Percentiles rank a stretch among this genome's conserved stretches.
phyloP scores from a whole-genome alignment of 2,329 filamentous ascomycete species.

The Verticillium longisporum region DNA sequence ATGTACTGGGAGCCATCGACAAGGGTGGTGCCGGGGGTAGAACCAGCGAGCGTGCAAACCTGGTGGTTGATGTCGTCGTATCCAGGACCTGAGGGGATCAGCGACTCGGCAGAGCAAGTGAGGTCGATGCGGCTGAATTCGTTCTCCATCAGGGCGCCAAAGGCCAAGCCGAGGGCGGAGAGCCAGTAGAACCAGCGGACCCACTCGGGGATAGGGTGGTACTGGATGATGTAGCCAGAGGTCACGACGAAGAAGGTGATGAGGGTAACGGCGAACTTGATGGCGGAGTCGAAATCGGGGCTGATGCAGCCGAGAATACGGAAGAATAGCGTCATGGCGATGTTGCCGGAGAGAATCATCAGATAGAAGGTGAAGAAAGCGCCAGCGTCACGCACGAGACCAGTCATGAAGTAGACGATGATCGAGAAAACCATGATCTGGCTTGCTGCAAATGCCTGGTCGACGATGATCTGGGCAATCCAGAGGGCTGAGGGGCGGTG shows the following conservation, averaged over 20 bases:
- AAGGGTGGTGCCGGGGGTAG: constrained; percentile 52
- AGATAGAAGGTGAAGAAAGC: constrained; percentile 75
- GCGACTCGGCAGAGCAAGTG: constrained; percentile 58
- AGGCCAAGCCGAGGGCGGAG: constrained; percentile 67
- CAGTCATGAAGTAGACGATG: constrained; percentile 75
- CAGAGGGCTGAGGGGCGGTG: constrained; percentile 76
- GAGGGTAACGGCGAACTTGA: constrained; percentile 72
- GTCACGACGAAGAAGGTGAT: constrained; percentile 80
- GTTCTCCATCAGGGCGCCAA: constrained; percentile 77
- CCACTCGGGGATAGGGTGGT: constrained; percentile 67
- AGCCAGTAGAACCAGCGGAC: constrained; percentile 75
- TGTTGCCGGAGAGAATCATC: constrained; percentile 60
- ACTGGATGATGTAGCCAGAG: constrained; percentile 78
- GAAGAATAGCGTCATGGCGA: constrained; percentile 73
- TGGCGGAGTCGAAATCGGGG: constrained; percentile 78
- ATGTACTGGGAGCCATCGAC: constrained; percentile 68
- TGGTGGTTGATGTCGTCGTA: constrained; percentile 69
- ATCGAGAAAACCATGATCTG: constrained; percentile 68
- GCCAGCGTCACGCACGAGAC: constrained; percentile 60
- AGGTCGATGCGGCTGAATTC: constrained; percentile 68
- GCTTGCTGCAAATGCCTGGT: constrained; percentile 62
- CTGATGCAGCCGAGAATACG: constrained; percentile 67
- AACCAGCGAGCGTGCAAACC: constrained; percentile 74
- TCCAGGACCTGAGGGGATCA: constrained; percentile 64
- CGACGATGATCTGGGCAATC: constrained; percentile 77